Percentiles rank a stretch among this genome's conserved stretches.
phyloP scores from a whole-genome alignment of 805 yeast species.

The Yarrowia hollandica region DNA sequence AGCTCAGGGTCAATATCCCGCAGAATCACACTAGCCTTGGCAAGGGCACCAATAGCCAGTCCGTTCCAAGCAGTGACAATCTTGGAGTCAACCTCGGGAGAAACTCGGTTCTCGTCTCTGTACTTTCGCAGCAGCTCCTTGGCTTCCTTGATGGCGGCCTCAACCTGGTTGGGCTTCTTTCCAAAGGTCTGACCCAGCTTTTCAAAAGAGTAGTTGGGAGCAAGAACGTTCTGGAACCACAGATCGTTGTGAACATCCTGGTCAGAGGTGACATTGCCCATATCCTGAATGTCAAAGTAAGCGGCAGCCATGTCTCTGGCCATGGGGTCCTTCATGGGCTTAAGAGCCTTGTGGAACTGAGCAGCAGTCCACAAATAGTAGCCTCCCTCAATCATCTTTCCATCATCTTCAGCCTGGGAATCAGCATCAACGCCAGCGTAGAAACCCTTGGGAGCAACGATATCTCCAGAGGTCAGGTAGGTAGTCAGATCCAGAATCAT shows the following conservation, averaged over 20 bases:
- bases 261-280: conserved; percentile 43
- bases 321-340: conserved; percentile 27
- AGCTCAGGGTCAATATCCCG: conserved; percentile 30
- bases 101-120: conserved; percentile 35
- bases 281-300: conserved; percentile 42
- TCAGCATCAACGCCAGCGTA: conserved; percentile 37
- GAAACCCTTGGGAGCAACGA: conserved; percentile 37
- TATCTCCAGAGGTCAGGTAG: conserved; percentile 36
- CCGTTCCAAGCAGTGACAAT: conserved; percentile 44
- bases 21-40: conserved; percentile 38
- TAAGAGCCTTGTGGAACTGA: conserved; percentile 41
- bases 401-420: conserved; percentile 10
- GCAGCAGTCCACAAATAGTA: conserved; percentile 41
- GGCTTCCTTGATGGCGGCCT: conserved; percentile 36
- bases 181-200: conserved; percentile 43
- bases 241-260: conserved; percentile 41
- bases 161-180: conserved; percentile 34
- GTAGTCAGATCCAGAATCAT: conserved; percentile 34
- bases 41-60: conserved; percentile 43
- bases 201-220: conserved; percentile 34
- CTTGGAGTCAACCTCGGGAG: conserved; percentile 42
- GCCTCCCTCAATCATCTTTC: conserved; percentile 25
- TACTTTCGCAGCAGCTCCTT: conserved; percentile 34
- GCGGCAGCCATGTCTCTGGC: conserved; percentile 42
- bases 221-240: conserved; percentile 40